Percentiles rank a stretch among this genome's conserved stretches.
These are phyloP conservation scores for Euryodendron excelsum DNA, from an alignment of 148 eudicot genomes.

Conservation along the genomic window DNA sequence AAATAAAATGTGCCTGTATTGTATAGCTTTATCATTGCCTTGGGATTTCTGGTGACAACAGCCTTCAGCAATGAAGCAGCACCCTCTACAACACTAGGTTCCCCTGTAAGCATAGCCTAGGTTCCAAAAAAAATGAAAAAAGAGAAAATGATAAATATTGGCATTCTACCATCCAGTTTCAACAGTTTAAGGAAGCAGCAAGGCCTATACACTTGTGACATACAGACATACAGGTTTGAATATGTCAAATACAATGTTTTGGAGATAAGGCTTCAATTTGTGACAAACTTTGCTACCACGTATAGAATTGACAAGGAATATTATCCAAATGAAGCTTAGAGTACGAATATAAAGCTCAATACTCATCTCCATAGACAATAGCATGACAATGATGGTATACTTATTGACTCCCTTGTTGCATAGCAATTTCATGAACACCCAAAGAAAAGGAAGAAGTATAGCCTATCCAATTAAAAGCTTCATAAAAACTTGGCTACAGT, in stretches of 20 bases:
- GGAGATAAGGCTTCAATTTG: not conserved
- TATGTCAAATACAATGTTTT: not conserved
- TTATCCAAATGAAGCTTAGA: conserved; percentile 2
- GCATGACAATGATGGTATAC: not conserved
- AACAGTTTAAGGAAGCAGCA: not conserved
- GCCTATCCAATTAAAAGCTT: not conserved
- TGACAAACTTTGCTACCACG: not conserved
- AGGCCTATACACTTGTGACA: not conserved
- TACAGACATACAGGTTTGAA: not conserved
- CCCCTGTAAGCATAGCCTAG: conserved; percentile 96
- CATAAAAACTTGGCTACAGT: not conserved
- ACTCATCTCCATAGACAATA: not conserved
- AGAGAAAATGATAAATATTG: not conserved
- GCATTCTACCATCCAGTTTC: not conserved
- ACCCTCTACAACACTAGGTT: conserved; percentile 88
- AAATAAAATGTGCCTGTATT: conserved; percentile 97
- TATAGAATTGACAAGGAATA: not conserved
- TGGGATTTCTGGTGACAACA: conserved; percentile 89
- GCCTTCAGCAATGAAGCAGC: conserved; percentile 93
- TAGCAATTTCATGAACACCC: not conserved
- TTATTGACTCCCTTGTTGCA: not conserved
- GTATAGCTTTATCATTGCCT: conserved; percentile 91
- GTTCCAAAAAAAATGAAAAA: not conserved
- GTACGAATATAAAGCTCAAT: not conserved
- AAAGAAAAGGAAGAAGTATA: not conserved